Evolutionary conservation across 106 monocot species (phyloP), one percentile per base, ranked within the genome.

Genomic region (Iris macrosiphon): DNA sequence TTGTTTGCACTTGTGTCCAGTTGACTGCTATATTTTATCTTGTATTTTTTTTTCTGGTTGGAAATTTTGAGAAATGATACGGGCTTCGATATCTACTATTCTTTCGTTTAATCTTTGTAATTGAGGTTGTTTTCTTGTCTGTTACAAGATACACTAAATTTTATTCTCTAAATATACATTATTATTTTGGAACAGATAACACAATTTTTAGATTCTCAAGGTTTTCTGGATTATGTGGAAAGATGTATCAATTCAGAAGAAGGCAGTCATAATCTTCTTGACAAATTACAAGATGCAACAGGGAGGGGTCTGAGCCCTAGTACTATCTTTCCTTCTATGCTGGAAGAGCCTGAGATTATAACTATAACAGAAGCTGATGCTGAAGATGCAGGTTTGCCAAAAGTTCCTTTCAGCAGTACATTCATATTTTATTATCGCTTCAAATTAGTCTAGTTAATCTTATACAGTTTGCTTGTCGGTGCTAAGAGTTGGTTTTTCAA

Each of bases 281-380:
- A 87, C 72, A 98, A 91, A 73, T 72, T 98, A 74, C 98, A 98
- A 81, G 98, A 98, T 81, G 83, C 98, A 75, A 73, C 58, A 29
- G 98, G 98, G 52, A 76, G 98, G 59, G 98, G 98, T 62, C 98
- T 87, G 72, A 73, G 67, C 47, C 83, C 74, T 65, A 43, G 45
- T 51, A 64, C 59, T 25, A 87, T 98, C 50, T 83, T 91, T 49
- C 86, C 86, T n/a, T 51, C 77, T 69, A 51, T 69, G 18, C 15
- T 39, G 10, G 57, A 60, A 29, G 90, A 91, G 59, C 98, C 78
- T 44, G 98, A 98, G 61, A 77, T 91, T 35, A 76, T 84, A 45
- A 91, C 98, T 28, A 75, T 98, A 70, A 60, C 87, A 55, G 60
- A 91, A 59, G 59, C 82, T 61, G 78, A 78, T n/a, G 59, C 40